These are phyloP conservation scores for Umbelopsis ramanniana DNA, from an alignment of 192 early-diverging fungal species.

Conservation along the genomic window DNA sequence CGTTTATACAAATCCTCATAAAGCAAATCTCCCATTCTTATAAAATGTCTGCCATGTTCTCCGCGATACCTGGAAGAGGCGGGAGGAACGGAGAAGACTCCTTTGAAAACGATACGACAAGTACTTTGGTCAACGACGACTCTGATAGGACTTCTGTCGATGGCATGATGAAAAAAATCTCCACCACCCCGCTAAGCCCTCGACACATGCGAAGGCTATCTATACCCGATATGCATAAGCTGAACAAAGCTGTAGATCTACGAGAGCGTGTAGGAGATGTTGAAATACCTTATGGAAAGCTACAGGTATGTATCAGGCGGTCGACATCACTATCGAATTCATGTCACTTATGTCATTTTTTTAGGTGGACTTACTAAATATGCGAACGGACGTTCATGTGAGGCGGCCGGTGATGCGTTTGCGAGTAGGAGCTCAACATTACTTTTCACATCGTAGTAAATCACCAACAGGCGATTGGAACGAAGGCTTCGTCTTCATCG, in stretches of 20 bases:
- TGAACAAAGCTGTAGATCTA: slow-evolving; percentile 22
- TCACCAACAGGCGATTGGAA: slow-evolving; percentile 68
- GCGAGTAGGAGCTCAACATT: slow-evolving; percentile 42
- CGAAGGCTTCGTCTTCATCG: slow-evolving; percentile 72
- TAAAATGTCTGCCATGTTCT: not conserved
- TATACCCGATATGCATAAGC: slow-evolving; percentile 35
- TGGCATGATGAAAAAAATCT: not conserved
- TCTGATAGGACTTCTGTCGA: not conserved
- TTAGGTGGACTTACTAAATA: slow-evolving; percentile 43
- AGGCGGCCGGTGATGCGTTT: slow-evolving; percentile 34
- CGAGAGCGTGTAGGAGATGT: slow-evolving; percentile 21
- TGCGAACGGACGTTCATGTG: slow-evolving; percentile 27
- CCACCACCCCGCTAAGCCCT: not conserved
- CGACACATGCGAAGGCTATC: slow-evolving; percentile 32
- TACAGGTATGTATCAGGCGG: slow-evolving; percentile 28
- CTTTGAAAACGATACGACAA: not conserved
- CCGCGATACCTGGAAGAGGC: not conserved
- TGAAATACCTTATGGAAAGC: slow-evolving; percentile 28
- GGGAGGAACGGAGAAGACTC: not conserved
- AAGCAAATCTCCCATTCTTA: not conserved
- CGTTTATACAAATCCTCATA: not conserved
- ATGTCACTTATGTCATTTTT: not conserved
- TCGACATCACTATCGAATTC: not conserved
- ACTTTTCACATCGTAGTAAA: slow-evolving; percentile 53
- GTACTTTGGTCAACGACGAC: not conserved